phyloP scores from a whole-genome alignment of 768 basidiomycete species.

The Gloeopeniophorella convolvens region DNA sequence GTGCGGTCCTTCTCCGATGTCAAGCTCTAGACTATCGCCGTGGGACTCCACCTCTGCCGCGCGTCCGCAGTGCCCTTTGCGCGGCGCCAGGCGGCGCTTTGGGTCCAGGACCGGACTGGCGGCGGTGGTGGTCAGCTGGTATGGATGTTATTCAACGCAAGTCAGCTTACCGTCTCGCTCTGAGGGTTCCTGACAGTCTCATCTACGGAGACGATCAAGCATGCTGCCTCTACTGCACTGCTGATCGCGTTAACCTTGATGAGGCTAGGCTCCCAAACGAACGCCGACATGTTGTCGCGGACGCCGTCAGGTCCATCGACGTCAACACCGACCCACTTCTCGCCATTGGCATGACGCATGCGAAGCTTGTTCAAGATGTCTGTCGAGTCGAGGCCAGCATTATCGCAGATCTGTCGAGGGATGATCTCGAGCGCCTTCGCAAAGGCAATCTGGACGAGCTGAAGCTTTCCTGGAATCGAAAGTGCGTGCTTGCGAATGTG shows the following conservation, averaged over 20 bases:
- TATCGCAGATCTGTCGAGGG: conserved; percentile 97
- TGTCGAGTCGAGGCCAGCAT: conserved; percentile 95
- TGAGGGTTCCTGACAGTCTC: conserved; percentile 97
- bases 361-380: conserved; percentile 96
- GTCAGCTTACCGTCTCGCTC: conserved; percentile 71
- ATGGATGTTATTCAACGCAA: background rate
- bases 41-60: conserved; percentile 72
- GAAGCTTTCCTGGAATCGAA: conserved; percentile 91
- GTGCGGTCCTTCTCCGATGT: conserved; percentile 20
- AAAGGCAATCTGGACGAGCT: conserved; percentile 90
- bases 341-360: conserved; percentile 88
- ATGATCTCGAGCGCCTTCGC: conserved; percentile 97
- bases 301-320: conserved; percentile 87
- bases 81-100: conserved; percentile 89
- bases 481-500: conserved; percentile 86
- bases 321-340: conserved; percentile 90
- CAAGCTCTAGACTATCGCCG: conserved; percentile 62
- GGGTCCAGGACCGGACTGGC: conserved; percentile 75
- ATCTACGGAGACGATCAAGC: conserved; percentile 91
- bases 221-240: conserved; percentile 95
- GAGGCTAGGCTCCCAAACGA: conserved; percentile 97
- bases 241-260: conserved; percentile 94
- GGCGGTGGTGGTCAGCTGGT: conserved; percentile 19
- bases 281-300: conserved; percentile 93
- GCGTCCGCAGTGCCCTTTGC: conserved; percentile 75